Evolutionary conservation across 2,329 filamentous ascomycete genomes (phyloP).

Genomic region (Neofusicoccum cordaticola): DNA sequence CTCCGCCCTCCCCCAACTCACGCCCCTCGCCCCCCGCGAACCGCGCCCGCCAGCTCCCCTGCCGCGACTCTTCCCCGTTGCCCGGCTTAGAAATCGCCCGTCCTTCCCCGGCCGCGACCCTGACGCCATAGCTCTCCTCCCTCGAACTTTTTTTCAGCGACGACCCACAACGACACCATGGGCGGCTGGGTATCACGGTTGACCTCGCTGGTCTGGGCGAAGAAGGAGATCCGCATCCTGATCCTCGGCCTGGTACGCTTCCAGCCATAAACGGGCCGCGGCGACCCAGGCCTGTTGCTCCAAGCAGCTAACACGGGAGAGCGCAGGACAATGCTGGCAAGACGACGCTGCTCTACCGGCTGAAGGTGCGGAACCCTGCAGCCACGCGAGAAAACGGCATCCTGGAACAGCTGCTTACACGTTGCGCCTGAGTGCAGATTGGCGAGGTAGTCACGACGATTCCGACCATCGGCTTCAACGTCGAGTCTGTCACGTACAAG

Average conservation of each 20-base stretch:
- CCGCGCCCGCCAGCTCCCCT: background rate
- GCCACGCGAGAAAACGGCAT: background rate
- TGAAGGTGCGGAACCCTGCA: constrained; percentile 64
- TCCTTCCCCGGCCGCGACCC: constrained; percentile 17
- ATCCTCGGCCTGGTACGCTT: constrained; percentile 81
- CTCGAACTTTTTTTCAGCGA: background rate
- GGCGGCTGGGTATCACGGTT: constrained; percentile 56
- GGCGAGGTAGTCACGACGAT: constrained; percentile 99
- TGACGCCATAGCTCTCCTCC: constrained; percentile 11
- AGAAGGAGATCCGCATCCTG: constrained; percentile 97
- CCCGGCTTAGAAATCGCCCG: background rate
- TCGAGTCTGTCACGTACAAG: constrained; percentile 97
- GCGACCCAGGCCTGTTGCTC: background rate
- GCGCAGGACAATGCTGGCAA: constrained; percentile 94
- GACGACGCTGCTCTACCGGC: constrained; percentile 90
- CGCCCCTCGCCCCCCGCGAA: background rate
- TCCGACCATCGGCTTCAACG: constrained; percentile 98
- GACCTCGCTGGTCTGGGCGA: constrained; percentile 76
- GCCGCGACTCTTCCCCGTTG: background rate
- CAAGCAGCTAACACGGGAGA: constrained; percentile 2
- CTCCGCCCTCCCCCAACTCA: background rate
- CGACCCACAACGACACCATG: constrained; percentile 38
- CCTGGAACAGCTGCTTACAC: background rate
- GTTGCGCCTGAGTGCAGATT: constrained; percentile 58
- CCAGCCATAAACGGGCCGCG: background rate